phyloP scores from a whole-genome alignment of 164 flowering plant species.

The Liriodendron chinense region DNA sequence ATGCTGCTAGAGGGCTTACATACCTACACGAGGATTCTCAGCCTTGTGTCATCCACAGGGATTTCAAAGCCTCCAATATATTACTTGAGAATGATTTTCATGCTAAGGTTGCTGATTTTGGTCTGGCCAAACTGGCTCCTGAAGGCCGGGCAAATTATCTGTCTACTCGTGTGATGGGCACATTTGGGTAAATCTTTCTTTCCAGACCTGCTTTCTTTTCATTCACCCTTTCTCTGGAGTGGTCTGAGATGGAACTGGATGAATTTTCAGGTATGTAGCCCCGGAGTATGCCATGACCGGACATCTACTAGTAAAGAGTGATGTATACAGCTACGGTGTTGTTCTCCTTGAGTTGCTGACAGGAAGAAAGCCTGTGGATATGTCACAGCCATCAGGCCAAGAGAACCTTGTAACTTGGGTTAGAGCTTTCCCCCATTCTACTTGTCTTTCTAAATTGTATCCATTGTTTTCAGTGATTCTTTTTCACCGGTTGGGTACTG shows the following conservation, averaged over 20 bases:
- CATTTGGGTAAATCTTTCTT: constrained; percentile 72
- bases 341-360: constrained; percentile 93
- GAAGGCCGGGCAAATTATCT: constrained; percentile 81
- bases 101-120: constrained; percentile 98
- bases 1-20: constrained; percentile 98
- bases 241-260: constrained; percentile 1
- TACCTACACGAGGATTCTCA: constrained; percentile 98
- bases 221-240: background rate
- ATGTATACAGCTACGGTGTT: constrained; percentile 97
- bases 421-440: constrained; percentile 24
- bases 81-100: constrained; percentile 86
- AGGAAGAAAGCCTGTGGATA: constrained; percentile 94
- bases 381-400: constrained; percentile 94
- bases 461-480: background rate
- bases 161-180: constrained; percentile 98
- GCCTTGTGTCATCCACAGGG: constrained; percentile 95
- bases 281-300: constrained; percentile 99
- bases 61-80: constrained; percentile 96
- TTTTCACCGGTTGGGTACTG: background rate
- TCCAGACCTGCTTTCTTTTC: background rate
- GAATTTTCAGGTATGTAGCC: constrained; percentile 80
- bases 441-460: background rate
- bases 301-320: constrained; percentile 93
- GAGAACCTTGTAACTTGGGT: constrained; percentile 99
- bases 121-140: constrained; percentile 95